A percentile compares a stretch with the other conserved stretches of the same genome.
Evolutionary conservation across 257 asterid genomes (phyloP).

Genomic region (Solanum peruvianum): DNA sequence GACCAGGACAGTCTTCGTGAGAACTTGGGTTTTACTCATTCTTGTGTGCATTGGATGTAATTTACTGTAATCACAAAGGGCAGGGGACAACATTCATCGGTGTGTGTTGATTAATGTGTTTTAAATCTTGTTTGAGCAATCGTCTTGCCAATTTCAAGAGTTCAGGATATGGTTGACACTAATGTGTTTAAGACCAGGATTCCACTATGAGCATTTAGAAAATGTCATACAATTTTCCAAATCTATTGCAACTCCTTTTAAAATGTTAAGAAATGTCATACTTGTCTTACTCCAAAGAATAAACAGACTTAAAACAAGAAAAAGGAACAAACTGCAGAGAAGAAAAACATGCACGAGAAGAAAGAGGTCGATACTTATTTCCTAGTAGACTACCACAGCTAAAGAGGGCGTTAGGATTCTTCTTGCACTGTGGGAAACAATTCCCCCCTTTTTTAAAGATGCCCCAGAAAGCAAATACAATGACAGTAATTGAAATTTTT

Average conservation of each 20-base stretch:
- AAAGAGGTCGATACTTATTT: background rate
- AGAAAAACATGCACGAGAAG: background rate
- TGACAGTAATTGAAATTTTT: background rate
- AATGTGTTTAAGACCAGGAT: background rate
- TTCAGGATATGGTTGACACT: background rate
- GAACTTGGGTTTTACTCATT: background rate
- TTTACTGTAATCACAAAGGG: background rate
- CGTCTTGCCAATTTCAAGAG: background rate
- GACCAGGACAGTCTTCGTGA: background rate
- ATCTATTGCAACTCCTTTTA: background rate
- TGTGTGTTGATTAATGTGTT: background rate
- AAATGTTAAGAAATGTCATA: background rate
- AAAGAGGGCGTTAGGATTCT: background rate
- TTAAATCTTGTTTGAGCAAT: background rate
- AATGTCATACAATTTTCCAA: background rate
- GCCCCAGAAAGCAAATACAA: background rate
- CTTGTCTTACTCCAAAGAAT: background rate
- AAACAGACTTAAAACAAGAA: background rate
- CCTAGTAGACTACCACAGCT: background rate
- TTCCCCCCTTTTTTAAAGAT: background rate
- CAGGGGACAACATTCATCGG: background rate
- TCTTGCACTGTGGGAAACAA: background rate
- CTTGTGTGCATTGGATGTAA: background rate
- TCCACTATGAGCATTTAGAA: background rate
- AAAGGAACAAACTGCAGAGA: background rate